Conservation (phyloP, 768 basidiomycete genomes). For the Coprinopsis sp. region DNA sequence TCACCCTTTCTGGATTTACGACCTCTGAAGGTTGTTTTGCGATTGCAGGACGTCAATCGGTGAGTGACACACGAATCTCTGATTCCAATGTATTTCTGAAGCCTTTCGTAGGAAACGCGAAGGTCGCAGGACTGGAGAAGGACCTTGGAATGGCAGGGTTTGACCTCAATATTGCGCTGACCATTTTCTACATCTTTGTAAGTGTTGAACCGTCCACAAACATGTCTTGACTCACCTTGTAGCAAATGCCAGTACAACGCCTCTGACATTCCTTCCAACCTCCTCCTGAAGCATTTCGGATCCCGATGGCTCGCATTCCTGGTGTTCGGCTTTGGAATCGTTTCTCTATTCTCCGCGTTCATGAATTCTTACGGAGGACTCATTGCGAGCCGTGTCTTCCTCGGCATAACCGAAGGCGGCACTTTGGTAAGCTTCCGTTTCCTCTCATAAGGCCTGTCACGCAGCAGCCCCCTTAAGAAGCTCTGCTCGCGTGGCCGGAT, state of each 20-base stretch:
- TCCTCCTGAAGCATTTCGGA: constrained; percentile 37
- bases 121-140: constrained; percentile 31
- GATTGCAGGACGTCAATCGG: constrained; percentile 13
- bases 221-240: background rate
- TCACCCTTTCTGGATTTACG: background rate
- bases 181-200: constrained; percentile 37
- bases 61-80: background rate
- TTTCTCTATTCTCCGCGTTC: constrained; percentile 37
- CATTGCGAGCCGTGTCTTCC: constrained; percentile 32
- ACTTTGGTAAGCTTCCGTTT: constrained; percentile 28
- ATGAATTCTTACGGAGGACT: constrained; percentile 28
- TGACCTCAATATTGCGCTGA: constrained; percentile 37
- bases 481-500: no score
- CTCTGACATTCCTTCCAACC: constrained; percentile 39
- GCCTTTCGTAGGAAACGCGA: constrained; percentile 17
- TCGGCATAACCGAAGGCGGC: constrained; percentile 41
- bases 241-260: constrained; percentile 27
- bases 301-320: constrained; percentile 36
- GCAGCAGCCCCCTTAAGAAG: no score
- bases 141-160: constrained; percentile 36
- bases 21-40: background rate
- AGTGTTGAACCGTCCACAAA: background rate
- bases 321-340: constrained; percentile 33
- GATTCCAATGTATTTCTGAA: background rate
- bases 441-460: background rate